Percentiles rank a stretch among this genome's conserved stretches.
Evolutionary conservation across 73 alveolate genomes (phyloP).

Genomic region (Paramecium pentaurelia): DNA sequence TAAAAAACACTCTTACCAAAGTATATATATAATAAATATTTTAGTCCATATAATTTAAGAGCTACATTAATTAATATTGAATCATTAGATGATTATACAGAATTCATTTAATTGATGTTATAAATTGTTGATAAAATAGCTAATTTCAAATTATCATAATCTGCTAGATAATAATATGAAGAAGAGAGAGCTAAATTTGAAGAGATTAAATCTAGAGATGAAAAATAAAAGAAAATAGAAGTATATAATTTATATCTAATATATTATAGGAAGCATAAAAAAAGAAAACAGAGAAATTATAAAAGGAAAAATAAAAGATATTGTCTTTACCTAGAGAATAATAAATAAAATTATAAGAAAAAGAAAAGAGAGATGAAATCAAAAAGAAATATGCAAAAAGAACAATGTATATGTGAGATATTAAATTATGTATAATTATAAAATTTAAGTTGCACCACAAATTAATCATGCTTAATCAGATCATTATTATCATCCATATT

Average conservation of each 20-base stretch:
- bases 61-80: not conserved
- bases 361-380: conserved; percentile 47
- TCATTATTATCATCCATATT: not conserved
- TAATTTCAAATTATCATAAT: not conserved
- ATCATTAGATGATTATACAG: not conserved
- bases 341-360: not conserved
- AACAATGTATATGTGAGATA: conserved; percentile 25
- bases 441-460: not conserved
- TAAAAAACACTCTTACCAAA: not conserved
- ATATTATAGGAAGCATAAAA: not conserved
- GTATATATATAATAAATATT: not conserved
- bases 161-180: not conserved
- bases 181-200: conserved; percentile 31
- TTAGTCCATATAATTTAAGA: conserved; percentile 35
- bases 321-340: not conserved
- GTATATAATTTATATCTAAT: not conserved
- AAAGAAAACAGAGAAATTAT: not conserved
- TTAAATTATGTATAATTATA: not conserved
- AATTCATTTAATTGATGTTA: not conserved
- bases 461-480: not conserved
- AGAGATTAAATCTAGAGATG: conserved; percentile 28
- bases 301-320: not conserved
- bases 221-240: conserved; percentile 34
- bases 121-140: not conserved
- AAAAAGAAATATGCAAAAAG: conserved; percentile 2